Evolutionary conservation across 2,329 filamentous ascomycete genomes (phyloP).

Genomic region (Paradendryphiella salina): DNA sequence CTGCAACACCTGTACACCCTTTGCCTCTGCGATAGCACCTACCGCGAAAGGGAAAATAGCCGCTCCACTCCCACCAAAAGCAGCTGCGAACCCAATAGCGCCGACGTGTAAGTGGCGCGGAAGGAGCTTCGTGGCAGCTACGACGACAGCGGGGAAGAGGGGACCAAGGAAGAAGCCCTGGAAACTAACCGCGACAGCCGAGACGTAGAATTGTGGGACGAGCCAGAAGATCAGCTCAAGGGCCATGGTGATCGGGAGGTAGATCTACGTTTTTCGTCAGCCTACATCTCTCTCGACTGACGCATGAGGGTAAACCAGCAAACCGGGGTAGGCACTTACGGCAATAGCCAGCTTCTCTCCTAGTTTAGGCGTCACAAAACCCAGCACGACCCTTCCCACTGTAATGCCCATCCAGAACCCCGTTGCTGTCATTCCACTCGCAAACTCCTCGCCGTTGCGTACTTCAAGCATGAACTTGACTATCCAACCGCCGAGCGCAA

Average conservation of each 20-base stretch:
- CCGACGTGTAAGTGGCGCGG: slow-evolving; percentile 74
- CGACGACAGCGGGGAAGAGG: slow-evolving; percentile 74
- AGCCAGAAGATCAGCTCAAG: slow-evolving; percentile 80
- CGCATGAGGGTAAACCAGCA: too few species aligned
- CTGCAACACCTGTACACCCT: slow-evolving; percentile 63
- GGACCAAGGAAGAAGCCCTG: slow-evolving; percentile 81
- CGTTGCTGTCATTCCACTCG: slow-evolving; percentile 74
- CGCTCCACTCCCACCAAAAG: slow-evolving; percentile 74
- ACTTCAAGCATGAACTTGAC: slow-evolving; percentile 81
- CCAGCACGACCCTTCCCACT: slow-evolving; percentile 70
- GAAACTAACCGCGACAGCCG: slow-evolving; percentile 69
- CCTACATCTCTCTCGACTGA: too few species aligned
- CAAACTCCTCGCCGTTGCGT: slow-evolving; percentile 68
- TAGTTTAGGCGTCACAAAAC: slow-evolving; percentile 73
- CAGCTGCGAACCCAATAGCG: slow-evolving; percentile 79
- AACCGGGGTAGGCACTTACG: slow-evolving; percentile 30
- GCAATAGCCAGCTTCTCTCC: slow-evolving; percentile 67
- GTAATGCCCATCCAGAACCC: slow-evolving; percentile 86
- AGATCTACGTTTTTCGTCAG: slow-evolving; percentile 50
- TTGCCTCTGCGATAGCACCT: slow-evolving; percentile 67
- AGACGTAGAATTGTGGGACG: slow-evolving; percentile 74
- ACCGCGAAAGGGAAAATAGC: slow-evolving; percentile 68
- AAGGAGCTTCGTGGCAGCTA: slow-evolving; percentile 73
- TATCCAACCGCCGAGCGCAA: slow-evolving; percentile 78
- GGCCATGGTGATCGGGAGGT: slow-evolving; percentile 65